Evolutionary conservation across 257 asterid genomes (phyloP), one percentile per base, ranked within the genome.

Genomic region (Paraleonurus japonicus): DNA sequence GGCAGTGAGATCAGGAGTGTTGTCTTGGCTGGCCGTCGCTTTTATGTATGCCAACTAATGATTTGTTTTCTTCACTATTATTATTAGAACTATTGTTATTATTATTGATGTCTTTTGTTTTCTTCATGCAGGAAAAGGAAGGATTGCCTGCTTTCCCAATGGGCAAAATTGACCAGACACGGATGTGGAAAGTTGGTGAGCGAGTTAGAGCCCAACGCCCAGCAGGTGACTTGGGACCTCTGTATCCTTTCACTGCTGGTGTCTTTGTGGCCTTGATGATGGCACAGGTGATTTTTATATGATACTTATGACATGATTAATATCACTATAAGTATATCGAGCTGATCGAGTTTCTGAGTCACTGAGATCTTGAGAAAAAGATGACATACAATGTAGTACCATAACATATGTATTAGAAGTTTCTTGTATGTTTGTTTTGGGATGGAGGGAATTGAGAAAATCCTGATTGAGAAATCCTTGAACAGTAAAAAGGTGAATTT

Each of bases 1-100:
- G 95, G 98, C 65, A 90, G 90, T 71, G 98, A 93, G 86, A 93
- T 93, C 67, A 78, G 91, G 78, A 93, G 98, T 62, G 96, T 90
- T 70, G 97, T 93, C 79, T 84, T 93, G 88, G 98, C 98, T 39
- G 98, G 97, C 48, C 96, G 96, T 45, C 96, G 97, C 78, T 90
- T 90, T 75, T 84, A 86, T 82, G 98, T 93, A 89, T 50, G 88
- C 65, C 16, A 54, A 17, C 23, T 50, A 51, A 17, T 51, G 2
- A 7, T 19, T 63, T 60, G 20, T 7, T 23, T 33, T 28, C 35
- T 3, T 2, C 0, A 13, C 10, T 4, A 5, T 26, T 7, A 1
- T 10, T 17, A 50, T 5, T 41, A 10, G 9, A 9, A 9, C 3
- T 11, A 35, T 51, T 7, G n/a, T 51, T 57, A 13, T 57, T 26